Evolutionary conservation across 441 rosid genomes (phyloP).

Genomic region (Populus hybrid): DNA sequence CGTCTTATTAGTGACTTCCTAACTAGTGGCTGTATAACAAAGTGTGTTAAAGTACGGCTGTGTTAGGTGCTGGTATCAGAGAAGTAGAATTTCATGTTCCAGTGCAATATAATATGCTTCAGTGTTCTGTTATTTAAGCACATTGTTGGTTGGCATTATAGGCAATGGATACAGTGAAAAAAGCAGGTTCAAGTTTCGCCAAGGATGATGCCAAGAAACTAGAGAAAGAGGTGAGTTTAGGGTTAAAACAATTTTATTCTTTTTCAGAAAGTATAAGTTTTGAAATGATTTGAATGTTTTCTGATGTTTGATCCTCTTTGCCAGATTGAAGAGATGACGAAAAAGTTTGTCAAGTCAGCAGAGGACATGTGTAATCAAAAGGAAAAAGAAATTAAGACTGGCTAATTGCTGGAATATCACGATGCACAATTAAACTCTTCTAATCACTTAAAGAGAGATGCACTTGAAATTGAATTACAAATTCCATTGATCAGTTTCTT

Average conservation of each 20-base stretch:
- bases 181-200: constrained; percentile 63
- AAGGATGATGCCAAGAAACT: constrained; percentile 81
- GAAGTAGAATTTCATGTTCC: neutral
- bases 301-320: constrained; percentile 13
- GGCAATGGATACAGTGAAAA: constrained; percentile 86
- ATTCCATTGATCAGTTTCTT: neutral
- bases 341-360: constrained; percentile 71
- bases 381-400: constrained; percentile 77
- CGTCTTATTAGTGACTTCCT: neutral
- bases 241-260: neutral
- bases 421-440: neutral
- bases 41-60: neutral
- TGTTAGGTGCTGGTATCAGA: neutral
- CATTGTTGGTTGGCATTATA: constrained; percentile 23
- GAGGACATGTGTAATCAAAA: constrained; percentile 89
- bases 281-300: neutral
- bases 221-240: constrained; percentile 76
- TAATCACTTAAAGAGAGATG: neutral
- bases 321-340: constrained; percentile 82
- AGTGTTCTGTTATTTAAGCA: neutral
- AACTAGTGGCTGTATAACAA: neutral
- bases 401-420: constrained; percentile 32
- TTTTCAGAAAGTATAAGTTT: neutral
- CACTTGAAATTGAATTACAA: neutral
- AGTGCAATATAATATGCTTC: neutral